Conservation (phyloP, 345 rosid genomes). For the Euphorbia peplus region DNA sequence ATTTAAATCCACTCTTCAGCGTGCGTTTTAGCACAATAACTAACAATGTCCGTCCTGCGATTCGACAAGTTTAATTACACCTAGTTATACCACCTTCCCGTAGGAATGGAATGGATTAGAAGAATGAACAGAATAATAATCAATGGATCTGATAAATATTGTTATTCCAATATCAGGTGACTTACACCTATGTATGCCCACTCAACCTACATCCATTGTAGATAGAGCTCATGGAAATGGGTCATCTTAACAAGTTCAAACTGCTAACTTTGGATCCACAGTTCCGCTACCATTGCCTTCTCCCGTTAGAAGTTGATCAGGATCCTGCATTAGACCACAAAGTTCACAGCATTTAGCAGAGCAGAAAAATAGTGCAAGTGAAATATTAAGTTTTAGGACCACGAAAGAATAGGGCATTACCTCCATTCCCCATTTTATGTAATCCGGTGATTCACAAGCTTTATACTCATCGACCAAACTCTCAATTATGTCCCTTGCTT, state of each 20-base stretch:
- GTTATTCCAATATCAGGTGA: too few species aligned
- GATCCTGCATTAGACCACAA: slow-evolving; percentile 50
- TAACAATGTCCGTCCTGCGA: slow-evolving; percentile 14
- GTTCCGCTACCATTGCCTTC: slow-evolving; percentile 82
- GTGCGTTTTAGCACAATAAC: slow-evolving; percentile 9
- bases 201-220: too few species aligned
- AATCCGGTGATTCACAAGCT: too few species aligned
- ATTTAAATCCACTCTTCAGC: slow-evolving; percentile 15
- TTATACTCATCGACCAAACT: slow-evolving; percentile 93
- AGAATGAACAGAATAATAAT: neutral
- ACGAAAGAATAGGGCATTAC: slow-evolving; percentile 32
- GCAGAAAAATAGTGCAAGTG: too few species aligned
- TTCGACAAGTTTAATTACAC: neutral
- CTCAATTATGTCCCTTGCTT: slow-evolving; percentile 87
- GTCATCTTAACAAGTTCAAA: slow-evolving; percentile 30
- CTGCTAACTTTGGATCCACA: slow-evolving; percentile 62
- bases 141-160: neutral
- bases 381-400: neutral
- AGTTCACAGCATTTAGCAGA: neutral
- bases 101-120: neutral
- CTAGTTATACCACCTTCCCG: too few species aligned
- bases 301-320: slow-evolving; percentile 62
- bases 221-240: too few species aligned
- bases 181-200: too few species aligned
- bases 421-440: slow-evolving; percentile 99